Evolutionary conservation across 441 rosid species (phyloP).

Genomic region (Macaranga tanarius): DNA sequence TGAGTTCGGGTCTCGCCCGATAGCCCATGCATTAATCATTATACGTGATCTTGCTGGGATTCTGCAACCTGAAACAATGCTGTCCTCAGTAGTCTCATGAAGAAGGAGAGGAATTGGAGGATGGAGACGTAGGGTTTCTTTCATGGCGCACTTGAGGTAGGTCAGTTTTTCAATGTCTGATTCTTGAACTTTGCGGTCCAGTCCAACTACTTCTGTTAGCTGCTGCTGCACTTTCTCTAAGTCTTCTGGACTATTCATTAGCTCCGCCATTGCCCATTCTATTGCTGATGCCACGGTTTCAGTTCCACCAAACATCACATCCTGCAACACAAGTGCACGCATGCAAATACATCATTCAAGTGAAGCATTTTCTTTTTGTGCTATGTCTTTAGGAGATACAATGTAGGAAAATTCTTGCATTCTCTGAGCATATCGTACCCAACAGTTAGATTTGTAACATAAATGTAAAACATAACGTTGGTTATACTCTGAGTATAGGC

Average conservation of each 20-base stretch:
- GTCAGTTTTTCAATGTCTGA: slow-evolving; percentile 63
- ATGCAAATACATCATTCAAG: too few relatives aligned
- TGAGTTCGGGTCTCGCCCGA: slow-evolving; percentile 52
- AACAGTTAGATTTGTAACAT: too few relatives aligned
- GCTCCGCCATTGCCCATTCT: slow-evolving; percentile 81
- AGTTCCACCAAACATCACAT: slow-evolving; percentile 94
- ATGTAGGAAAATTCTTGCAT: too few relatives aligned
- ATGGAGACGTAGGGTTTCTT: slow-evolving; percentile 82
- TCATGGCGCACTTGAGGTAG: slow-evolving; percentile 54
- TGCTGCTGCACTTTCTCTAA: slow-evolving; percentile 65
- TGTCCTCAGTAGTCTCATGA: slow-evolving; percentile 54
- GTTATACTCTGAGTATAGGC: too few relatives aligned
- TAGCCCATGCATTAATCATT: slow-evolving; percentile 71
- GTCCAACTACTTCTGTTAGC: slow-evolving; percentile 66
- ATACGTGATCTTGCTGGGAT: slow-evolving; percentile 54
- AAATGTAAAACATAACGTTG: too few relatives aligned
- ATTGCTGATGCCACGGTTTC: slow-evolving; percentile 92
- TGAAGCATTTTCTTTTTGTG: too few relatives aligned
- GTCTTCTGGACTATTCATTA: slow-evolving; percentile 65
- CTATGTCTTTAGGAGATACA: too few relatives aligned
- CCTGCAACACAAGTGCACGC: slow-evolving; percentile 33
- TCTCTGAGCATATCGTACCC: too few relatives aligned
- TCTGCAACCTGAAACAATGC: slow-evolving; percentile 45
- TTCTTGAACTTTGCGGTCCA: slow-evolving; percentile 66
- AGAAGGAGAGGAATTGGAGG: slow-evolving; percentile 89